Percentiles rank a stretch among this genome's conserved stretches.
Evolutionary conservation across 78 protist genomes (phyloP).

Genomic region (Dictyostelium citrinum): DNA sequence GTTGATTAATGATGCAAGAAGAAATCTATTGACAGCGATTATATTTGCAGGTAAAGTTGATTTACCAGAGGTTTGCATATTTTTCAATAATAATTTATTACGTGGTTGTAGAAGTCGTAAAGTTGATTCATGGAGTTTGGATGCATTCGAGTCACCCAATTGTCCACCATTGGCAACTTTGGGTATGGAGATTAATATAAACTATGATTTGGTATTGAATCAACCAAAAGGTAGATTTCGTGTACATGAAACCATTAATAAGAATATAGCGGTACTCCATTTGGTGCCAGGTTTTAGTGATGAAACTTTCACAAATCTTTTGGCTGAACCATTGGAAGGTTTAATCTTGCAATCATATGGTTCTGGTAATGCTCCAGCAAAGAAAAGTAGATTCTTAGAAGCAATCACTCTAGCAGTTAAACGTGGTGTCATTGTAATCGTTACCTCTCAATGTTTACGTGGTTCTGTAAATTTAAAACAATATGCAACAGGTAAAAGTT

Average conservation of each 20-base stretch:
- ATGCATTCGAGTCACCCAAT: conserved; percentile 79
- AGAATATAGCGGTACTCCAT: conserved; percentile 74
- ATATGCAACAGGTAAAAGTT: conserved; percentile 68
- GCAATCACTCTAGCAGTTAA: conserved; percentile 6
- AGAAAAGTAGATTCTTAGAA: conserved; percentile 36
- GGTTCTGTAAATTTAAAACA: conserved; percentile 75
- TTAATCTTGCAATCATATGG: conserved; percentile 50
- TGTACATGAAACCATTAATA: conserved; percentile 27
- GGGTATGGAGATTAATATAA: conserved; percentile 69
- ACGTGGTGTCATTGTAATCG: conserved; percentile 79
- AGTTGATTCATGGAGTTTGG: conserved; percentile 72
- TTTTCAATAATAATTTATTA: conserved; percentile 78
- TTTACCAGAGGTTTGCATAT: conserved; percentile 80
- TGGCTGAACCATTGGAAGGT: conserved; percentile 51
- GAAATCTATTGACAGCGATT: conserved; percentile 83
- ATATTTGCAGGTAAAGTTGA: conserved; percentile 82
- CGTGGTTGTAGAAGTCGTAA: conserved; percentile 67
- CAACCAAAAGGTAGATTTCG: conserved; percentile 75
- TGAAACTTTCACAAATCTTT: conserved; percentile 1
- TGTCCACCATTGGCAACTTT: conserved; percentile 70
- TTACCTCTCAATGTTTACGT: conserved; percentile 64
- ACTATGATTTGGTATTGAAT: conserved; percentile 38
- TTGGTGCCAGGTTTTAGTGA: conserved; percentile 73
- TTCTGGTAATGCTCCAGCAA: conserved; percentile 84
- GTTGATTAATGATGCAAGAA: conserved; percentile 52